Percentiles rank a stretch among this genome's conserved stretches.
Conservation (phyloP, 306 rosid species). For the Canavalia ensiformis region DNA sequence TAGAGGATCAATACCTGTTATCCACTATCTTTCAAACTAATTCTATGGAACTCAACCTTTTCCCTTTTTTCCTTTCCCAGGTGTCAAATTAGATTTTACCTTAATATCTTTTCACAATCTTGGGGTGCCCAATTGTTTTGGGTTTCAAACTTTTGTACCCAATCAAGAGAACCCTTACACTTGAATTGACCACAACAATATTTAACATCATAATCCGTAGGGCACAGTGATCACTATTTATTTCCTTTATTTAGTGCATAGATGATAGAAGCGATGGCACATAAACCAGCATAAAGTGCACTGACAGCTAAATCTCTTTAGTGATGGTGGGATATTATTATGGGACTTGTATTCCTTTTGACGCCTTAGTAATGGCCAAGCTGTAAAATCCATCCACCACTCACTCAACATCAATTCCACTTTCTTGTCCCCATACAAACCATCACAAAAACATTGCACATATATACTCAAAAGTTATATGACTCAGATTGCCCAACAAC, state of each 20-base stretch:
- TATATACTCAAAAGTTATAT: conserved; percentile 9
- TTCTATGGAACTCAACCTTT: neutral
- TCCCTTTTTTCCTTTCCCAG: neutral
- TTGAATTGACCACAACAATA: conserved; percentile 46
- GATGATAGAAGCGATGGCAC: conserved; percentile 43
- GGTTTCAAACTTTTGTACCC: conserved; percentile 24
- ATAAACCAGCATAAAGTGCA: conserved; percentile 53
- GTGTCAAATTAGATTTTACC: conserved; percentile 37
- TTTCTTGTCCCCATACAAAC: conserved; percentile 47
- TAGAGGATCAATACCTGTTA: conserved; percentile 46
- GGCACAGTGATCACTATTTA: no score
- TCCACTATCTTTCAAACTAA: conserved; percentile 40
- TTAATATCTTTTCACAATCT: conserved; percentile 46
- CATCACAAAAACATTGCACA: conserved; percentile 50
- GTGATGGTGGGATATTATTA: conserved; percentile 49
- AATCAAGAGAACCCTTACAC: conserved; percentile 40
- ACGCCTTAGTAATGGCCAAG: conserved; percentile 53
- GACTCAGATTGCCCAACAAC: conserved; percentile 46
- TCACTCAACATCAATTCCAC: conserved; percentile 33
- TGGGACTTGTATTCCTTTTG: conserved; percentile 48
- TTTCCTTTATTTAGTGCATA: conserved; percentile 30
- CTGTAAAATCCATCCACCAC: conserved; percentile 53
- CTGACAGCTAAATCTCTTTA: conserved; percentile 45
- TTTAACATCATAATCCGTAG: no score
- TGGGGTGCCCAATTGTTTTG: conserved; percentile 42